Conservation (phyloP, 2,329 filamentous ascomycete species). For the Waltergamsia citrina region DNA sequence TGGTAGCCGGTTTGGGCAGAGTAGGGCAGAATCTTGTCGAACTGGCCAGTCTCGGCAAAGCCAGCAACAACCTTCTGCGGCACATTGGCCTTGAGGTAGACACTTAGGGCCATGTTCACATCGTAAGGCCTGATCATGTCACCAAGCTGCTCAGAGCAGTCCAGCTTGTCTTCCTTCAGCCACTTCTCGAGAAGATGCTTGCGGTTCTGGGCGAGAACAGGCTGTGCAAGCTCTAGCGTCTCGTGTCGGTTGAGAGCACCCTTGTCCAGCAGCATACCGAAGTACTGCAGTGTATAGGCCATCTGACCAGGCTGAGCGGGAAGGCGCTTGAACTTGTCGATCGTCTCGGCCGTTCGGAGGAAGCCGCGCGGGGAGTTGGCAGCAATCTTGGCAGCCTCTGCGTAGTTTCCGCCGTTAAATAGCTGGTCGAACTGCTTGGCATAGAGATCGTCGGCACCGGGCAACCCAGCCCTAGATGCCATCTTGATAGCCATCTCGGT, state of each 20-base stretch:
- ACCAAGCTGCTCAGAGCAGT: slow-evolving; percentile 92
- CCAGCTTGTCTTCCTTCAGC: slow-evolving; percentile 92
- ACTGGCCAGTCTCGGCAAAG: slow-evolving; percentile 91
- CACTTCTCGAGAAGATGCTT: slow-evolving; percentile 97
- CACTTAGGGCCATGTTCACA: slow-evolving; percentile 72
- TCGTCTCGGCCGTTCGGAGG: slow-evolving; percentile 86
- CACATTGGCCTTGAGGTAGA: slow-evolving; percentile 86
- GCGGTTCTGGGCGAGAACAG: slow-evolving; percentile 85
- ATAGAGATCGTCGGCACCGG: slow-evolving; percentile 90
- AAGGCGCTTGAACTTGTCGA: slow-evolving; percentile 88
- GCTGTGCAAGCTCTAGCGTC: slow-evolving; percentile 85
- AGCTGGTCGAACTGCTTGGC: slow-evolving; percentile 87
- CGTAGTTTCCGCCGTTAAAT: slow-evolving; percentile 69
- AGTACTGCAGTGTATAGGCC: slow-evolving; percentile 93
- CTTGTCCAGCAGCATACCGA: slow-evolving; percentile 94
- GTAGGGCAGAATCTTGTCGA: slow-evolving; percentile 93
- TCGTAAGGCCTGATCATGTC: slow-evolving; percentile 89
- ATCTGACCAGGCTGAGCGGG: slow-evolving; percentile 77
- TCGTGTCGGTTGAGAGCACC: slow-evolving; percentile 87
- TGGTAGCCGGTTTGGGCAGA: slow-evolving; percentile 76
- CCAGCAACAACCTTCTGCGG: slow-evolving; percentile 92
- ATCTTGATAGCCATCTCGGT: slow-evolving; percentile 90
- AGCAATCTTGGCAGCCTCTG: slow-evolving; percentile 88
- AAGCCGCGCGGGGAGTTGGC: slow-evolving; percentile 96
- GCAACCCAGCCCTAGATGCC: slow-evolving; percentile 85